Conservation (phyloP, 495 filamentous ascomycete genomes). For the Penicillium riverlandense region DNA sequence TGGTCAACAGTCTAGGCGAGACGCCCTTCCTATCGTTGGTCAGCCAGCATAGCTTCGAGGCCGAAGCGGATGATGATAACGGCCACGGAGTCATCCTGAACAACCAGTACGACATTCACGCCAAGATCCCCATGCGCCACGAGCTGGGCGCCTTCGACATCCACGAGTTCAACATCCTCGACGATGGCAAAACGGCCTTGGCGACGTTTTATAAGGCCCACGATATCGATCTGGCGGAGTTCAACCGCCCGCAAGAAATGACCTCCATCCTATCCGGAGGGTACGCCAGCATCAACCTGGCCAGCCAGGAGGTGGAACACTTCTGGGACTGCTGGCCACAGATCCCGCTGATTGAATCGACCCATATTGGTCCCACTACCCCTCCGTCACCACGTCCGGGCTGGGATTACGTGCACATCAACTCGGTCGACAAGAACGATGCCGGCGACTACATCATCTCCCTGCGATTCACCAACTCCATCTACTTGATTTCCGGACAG, state of each 20-base stretch:
- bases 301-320: slow-evolving; percentile 30
- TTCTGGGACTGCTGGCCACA: slow-evolving; percentile 36
- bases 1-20: slow-evolving; percentile 19
- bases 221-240: slow-evolving; percentile 26
- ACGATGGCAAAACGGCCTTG: slow-evolving; percentile 27
- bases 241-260: slow-evolving; percentile 22
- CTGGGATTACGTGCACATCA: slow-evolving; percentile 58
- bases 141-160: slow-evolving; percentile 31
- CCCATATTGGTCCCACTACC: slow-evolving; percentile 4
- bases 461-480: slow-evolving; percentile 46
- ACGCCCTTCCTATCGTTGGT: slow-evolving; percentile 36
- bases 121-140: slow-evolving; percentile 23
- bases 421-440: slow-evolving; percentile 50
- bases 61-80: slow-evolving; percentile 22
- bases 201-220: slow-evolving; percentile 39
- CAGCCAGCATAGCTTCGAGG: slow-evolving; percentile 23
- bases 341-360: slow-evolving; percentile 16
- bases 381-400: slow-evolving; percentile 11
- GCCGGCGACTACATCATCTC: slow-evolving; percentile 53
- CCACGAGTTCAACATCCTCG: slow-evolving; percentile 40
- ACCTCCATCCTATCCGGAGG: slow-evolving; percentile 27
- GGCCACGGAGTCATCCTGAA: slow-evolving; percentile 24
- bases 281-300: slow-evolving; percentile 36
- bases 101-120: slow-evolving; percentile 22
- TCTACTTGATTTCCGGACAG: slow-evolving; percentile 48